Percentiles rank a stretch among this genome's conserved stretches.
phyloP scores from a whole-genome alignment of 1,139 yeast genomes.

The Geotrichum fermentans region DNA sequence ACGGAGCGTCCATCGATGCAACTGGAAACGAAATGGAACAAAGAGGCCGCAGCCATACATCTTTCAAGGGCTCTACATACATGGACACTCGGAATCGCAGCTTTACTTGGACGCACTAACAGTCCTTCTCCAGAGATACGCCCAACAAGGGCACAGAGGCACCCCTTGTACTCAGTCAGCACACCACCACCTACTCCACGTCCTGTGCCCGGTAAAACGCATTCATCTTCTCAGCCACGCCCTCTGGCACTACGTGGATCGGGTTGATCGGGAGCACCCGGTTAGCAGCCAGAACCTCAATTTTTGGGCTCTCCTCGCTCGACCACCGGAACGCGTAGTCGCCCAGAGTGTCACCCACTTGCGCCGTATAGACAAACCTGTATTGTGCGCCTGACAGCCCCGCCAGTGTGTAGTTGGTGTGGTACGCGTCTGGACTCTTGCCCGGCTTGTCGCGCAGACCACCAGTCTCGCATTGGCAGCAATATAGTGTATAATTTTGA shows the following conservation, averaged over 20 bases:
- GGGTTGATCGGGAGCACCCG: conserved; percentile 49
- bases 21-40: no score
- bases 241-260: conserved; percentile 57
- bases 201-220: no score
- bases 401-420: conserved; percentile 75
- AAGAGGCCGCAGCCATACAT: no score
- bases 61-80: no score
- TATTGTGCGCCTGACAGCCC: conserved; percentile 73
- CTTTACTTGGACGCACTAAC: no score
- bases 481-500: conserved; percentile 60
- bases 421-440: conserved; percentile 75
- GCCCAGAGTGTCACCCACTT: conserved; percentile 28
- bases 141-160: no score
- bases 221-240: conserved; percentile 34
- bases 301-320: conserved; percentile 22
- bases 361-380: conserved; percentile 37
- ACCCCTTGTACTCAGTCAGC: no score
- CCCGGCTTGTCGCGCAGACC: conserved; percentile 91
- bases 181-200: no score
- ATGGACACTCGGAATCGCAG: no score
- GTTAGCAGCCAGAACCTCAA: conserved; percentile 25
- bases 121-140: no score
- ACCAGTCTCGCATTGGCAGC: conserved; percentile 65
- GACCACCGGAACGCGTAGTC: conserved; percentile 33
- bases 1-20: no score